Base-by-base conservation (phyloP, 805 yeast genomes). In the Spathaspora arborariae region DNA sequence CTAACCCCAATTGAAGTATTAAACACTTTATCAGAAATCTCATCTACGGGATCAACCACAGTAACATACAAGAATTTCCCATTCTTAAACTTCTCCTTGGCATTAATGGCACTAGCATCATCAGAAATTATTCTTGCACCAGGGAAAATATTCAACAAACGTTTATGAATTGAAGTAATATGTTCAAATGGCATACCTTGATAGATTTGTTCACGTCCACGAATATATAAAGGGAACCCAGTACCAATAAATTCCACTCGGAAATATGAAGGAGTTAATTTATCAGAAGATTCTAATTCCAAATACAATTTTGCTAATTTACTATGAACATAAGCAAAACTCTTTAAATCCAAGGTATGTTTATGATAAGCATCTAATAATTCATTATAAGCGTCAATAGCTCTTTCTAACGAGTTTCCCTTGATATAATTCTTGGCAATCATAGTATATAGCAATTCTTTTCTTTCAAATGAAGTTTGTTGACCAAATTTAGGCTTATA, bases 121-220 rank as follows among this genome's bases (percentile, higher is more conserved):
- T 71, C 78, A 21, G 81, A 69, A 30, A 88, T 70, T 45, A 88
- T 79, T 46, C 84, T 78, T 1, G 96, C 88, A 43, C 96, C 96
- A 22, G 94, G 95, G 62, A 88, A 86, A 41, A 86, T 64, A 57
- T 82, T 79, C 55, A 84, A 75, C 49, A 90, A 68, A 54, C 96
- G 74, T 56, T 84, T 87, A 56, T 85, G 89, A 61, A 89, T 85
- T 2, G 92, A 82, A 2, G 90, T 81, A 49, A 89, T 82, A 63
- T 87, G 94, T 61, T 89, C 97, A 67, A 86, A 89, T 24, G 96
- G 89, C 45, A 81, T 72, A 5, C 96, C 96, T 65, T 89, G 96
- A 59, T 84, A 87, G 44, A 89, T 85, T 60, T 84, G 89, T 49
- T 82, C 82, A 57, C 84, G 81, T 41, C 87, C 86, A 57, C 96